phyloP scores from a whole-genome alignment of 164 flowering plant species.

The Sextonia rubra region DNA sequence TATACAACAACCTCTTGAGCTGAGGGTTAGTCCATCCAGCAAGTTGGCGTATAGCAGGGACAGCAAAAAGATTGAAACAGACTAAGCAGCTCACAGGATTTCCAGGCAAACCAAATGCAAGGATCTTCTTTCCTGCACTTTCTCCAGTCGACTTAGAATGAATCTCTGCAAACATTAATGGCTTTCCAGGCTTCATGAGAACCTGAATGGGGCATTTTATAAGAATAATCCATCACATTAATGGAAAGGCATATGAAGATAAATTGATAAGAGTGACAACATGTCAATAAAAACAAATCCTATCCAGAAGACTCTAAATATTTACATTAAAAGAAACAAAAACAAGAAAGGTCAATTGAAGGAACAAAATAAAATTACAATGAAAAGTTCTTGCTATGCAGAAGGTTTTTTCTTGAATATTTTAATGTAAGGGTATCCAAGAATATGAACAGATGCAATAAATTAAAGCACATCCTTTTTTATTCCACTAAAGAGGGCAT shows the following conservation, averaged over 20 bases:
- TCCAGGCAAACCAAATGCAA: conserved; percentile 97
- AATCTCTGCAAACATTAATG: conserved; percentile 82
- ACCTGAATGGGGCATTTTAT: conserved; percentile 40
- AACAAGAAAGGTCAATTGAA: no score
- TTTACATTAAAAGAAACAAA: no score
- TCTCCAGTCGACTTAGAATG: conserved; percentile 25
- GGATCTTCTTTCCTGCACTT: conserved; percentile 37
- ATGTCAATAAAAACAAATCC: no score
- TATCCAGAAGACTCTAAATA: no score
- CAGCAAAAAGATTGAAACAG: conserved; percentile 78
- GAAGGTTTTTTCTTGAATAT: no score
- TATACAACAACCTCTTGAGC: conserved; percentile 51
- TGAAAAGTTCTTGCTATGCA: no score
- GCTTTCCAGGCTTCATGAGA: conserved; percentile 92
- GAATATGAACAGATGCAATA: no score
- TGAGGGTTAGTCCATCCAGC: conserved; percentile 82
- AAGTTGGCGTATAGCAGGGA: conserved; percentile 74
- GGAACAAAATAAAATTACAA: no score
- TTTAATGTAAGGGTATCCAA: no score
- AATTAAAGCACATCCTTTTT: no score
- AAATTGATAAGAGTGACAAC: no score
- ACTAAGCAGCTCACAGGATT: conserved; percentile 95
- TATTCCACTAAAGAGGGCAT: no score
- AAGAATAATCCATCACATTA: not conserved
- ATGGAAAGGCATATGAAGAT: not conserved